Percentiles rank a stretch among this genome's conserved stretches.
These are phyloP conservation scores for Canariomyces notabilis DNA, from an alignment of 2,329 filamentous ascomycete genomes.

Conservation along the genomic window DNA sequence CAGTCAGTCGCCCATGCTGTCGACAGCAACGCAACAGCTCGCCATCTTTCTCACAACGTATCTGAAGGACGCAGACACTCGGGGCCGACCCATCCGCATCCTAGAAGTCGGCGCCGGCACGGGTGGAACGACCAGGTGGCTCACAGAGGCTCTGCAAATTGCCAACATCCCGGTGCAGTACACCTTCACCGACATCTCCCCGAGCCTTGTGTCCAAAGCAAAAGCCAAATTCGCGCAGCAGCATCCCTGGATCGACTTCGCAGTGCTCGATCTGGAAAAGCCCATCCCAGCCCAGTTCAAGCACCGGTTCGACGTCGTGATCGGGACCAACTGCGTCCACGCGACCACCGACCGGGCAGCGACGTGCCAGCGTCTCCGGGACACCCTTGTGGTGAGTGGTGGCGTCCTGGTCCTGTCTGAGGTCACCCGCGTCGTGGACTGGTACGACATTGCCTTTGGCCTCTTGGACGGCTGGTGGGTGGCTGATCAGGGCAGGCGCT, in stretches of 20 bases:
- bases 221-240: constrained; percentile 25
- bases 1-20: constrained; percentile 31
- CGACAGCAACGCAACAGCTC: constrained; percentile 31
- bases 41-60: constrained; percentile 24
- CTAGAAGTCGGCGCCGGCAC: constrained; percentile 33
- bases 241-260: constrained; percentile 28
- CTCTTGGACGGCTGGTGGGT: constrained; percentile 38
- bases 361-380: constrained; percentile 24
- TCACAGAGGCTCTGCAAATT: constrained; percentile 27
- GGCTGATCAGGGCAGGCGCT: constrained; percentile 29
- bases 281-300: constrained; percentile 22
- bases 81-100: constrained; percentile 24
- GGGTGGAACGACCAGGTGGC: constrained; percentile 31
- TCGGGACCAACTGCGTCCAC: constrained; percentile 33
- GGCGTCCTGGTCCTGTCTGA: constrained; percentile 34
- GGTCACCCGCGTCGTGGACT: constrained; percentile 29
- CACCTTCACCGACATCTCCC: constrained; percentile 37
- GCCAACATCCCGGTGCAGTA: constrained; percentile 32
- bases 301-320: constrained; percentile 29
- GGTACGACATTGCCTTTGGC: constrained; percentile 34
- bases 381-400: constrained; percentile 28
- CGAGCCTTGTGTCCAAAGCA: constrained; percentile 29
- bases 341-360: constrained; percentile 27
- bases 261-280: constrained; percentile 29
- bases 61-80: not conserved